Conservation (phyloP, 176 grass and related monocot genomes). For the Zea luxurians region DNA sequence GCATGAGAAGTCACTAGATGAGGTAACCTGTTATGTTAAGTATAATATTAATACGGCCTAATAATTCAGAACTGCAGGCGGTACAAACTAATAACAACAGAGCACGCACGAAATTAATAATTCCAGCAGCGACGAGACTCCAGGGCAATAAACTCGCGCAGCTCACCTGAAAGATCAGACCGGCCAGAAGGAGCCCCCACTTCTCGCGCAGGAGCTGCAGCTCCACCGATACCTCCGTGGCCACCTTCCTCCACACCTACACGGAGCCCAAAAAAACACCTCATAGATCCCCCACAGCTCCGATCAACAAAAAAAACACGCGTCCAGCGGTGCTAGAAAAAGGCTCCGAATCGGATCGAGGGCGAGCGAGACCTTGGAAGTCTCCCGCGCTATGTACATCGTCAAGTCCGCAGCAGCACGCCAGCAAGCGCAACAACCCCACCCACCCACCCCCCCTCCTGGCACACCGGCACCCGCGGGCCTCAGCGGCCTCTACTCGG, state of each 20-base stretch:
- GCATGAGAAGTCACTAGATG: conserved; percentile 15
- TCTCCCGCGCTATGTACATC: conserved; percentile 87
- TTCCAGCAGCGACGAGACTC: not conserved
- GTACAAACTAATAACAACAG: conserved; percentile 12
- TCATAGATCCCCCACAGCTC: conserved; percentile 5
- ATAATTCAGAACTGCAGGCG: not conserved
- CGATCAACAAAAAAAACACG: not conserved
- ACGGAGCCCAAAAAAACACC: not conserved
- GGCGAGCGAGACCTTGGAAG: conserved; percentile 63
- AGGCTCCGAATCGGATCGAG: not conserved
- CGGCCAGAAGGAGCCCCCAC: conserved; percentile 76
- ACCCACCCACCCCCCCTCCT: not conserved
- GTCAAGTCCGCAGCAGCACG: conserved; percentile 47
- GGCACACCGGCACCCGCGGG: not conserved
- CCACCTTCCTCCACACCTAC: conserved; percentile 83
- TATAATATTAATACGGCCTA: not conserved
- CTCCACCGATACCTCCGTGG: conserved; percentile 62
- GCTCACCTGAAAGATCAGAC: conserved; percentile 79
- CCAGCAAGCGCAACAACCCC: not conserved
- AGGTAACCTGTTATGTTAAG: conserved; percentile 8
- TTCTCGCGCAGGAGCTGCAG: conserved; percentile 78
- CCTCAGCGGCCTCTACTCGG: conserved; percentile 31
- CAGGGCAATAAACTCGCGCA: not conserved
- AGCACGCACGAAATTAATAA: conserved; percentile 20
- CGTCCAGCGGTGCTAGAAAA: too few species aligned